Evolutionary conservation across 2,329 filamentous ascomycete species (phyloP), one percentile per base, ranked within the genome.

Genomic region (Ophiocordyceps australis): DNA sequence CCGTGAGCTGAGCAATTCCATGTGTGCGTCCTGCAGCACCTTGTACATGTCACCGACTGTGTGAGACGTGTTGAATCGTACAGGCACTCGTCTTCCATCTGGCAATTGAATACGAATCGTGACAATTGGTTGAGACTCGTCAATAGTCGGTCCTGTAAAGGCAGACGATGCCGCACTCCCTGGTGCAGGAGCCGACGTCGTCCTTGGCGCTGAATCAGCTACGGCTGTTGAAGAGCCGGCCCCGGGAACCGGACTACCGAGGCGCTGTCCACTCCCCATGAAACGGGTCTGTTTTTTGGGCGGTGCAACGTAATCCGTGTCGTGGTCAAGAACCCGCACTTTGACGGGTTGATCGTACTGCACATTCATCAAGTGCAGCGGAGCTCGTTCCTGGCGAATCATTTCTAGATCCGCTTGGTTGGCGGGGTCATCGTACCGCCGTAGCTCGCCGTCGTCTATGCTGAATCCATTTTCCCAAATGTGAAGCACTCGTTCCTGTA

Each of bases 391-490:
- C 13, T 67, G 62, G 32, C 79, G 70, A 39, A 89, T 89, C 61
- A 83, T 74, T 30, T 70, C 59, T 23, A 89, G 57, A 27, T 77
- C 76, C 25, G 62, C 59, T 17, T 72, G 67, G 44, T 86, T 83
- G 17, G 62, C 63, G 0, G 79, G 78, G 45, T 89, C 79, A 39
- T 85, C 76, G 42, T 80, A 86, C 29, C 78, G 70, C 44, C 67
- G 73, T 20, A 89, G 65, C 24, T 73, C 66, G 16, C 81, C 81
- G 40, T 89, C 78, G 31, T 85, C 80, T 32, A 91, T 72, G 35
- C 78, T 86, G 53, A 89, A 86, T 10, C 81, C 81, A 42, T 91
- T 74, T 22, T 65, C 63, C 81, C 81, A 91, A 23, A 89, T 62
- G 41, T 86, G 80, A 27, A 91, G 59, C 9, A 70, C 65, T 26